Evolutionary conservation across 1,284 basidiomycete genomes (phyloP).

Genomic region (Ceratobasidium sp.): DNA sequence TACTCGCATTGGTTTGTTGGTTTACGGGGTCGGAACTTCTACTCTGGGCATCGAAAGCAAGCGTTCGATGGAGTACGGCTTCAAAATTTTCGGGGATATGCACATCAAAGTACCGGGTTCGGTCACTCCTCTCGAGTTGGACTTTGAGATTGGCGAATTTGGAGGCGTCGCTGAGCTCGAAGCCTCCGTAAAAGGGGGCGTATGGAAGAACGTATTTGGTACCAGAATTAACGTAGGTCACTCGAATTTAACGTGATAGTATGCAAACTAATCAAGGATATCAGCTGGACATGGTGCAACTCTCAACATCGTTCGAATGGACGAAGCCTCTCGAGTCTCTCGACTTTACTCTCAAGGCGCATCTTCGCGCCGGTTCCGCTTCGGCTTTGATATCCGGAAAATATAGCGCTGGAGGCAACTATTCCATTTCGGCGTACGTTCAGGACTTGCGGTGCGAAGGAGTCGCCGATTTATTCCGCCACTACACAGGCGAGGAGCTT

Average conservation of each 20-base stretch:
- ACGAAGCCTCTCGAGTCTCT: not conserved
- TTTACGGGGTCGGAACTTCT: not conserved
- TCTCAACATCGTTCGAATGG: not conserved
- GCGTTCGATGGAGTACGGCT: not conserved
- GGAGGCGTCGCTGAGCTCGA: not conserved
- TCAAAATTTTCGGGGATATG: not conserved
- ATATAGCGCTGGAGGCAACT: not conserved
- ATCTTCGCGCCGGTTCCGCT: not conserved
- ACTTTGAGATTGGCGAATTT: not conserved
- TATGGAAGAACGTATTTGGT: conserved; percentile 1
- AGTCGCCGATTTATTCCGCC: not conserved
- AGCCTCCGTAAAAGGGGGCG: not conserved
- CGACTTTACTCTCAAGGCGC: not conserved
- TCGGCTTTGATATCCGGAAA: not conserved
- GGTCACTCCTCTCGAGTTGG: not conserved
- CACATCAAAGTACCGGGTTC: not conserved
- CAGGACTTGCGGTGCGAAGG: not conserved
- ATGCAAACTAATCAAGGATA: not conserved
- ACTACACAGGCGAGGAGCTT: not conserved
- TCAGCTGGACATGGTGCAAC: not conserved
- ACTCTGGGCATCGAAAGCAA: not conserved
- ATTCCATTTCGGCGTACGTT: not conserved
- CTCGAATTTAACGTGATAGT: not conserved
- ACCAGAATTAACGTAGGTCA: not conserved
- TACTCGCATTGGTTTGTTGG: not conserved